These are phyloP conservation scores for Botryococcus braunii DNA, from an alignment of 163 green algal genomes.

Conservation along the genomic window DNA sequence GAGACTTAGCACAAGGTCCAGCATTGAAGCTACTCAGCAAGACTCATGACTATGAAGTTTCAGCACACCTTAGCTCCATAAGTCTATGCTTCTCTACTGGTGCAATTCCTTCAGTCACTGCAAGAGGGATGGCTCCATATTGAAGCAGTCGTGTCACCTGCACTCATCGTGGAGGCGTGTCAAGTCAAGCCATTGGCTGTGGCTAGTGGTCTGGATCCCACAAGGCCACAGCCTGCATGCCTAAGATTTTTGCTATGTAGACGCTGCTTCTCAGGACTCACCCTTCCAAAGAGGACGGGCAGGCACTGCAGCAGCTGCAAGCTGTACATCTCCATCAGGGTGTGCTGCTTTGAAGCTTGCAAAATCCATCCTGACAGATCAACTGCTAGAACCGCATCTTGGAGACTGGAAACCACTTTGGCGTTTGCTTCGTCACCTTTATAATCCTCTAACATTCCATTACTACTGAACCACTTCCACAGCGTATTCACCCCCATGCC, in stretches of 20 bases:
- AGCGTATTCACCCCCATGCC: constrained; percentile 4
- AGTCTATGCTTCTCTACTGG: constrained; percentile 28
- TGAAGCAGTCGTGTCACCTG: constrained; percentile 34
- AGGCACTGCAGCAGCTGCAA: constrained; percentile 16
- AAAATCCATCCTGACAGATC: constrained; percentile 37
- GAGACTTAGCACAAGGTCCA: no score
- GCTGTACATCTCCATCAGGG: constrained; percentile 18
- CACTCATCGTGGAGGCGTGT: neutral
- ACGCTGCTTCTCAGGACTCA: neutral
- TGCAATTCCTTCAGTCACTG: constrained; percentile 27
- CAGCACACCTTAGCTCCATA: constrained; percentile 20
- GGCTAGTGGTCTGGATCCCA: neutral
- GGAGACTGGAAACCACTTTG: neutral
- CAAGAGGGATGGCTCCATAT: constrained; percentile 32
- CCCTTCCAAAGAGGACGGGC: constrained; percentile 38
- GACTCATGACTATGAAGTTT: no score
- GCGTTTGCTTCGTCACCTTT: neutral
- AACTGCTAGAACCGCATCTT: constrained; percentile 20
- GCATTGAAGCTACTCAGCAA: no score
- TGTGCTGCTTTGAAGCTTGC: constrained; percentile 30
- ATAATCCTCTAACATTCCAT: neutral
- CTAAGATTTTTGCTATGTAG: neutral
- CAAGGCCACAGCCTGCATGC: constrained; percentile 1
- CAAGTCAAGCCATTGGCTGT: neutral
- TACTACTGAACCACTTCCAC: neutral